Conservation (phyloP, 2,329 filamentous ascomycete genomes). For the Trichophyton schoenleinii region DNA sequence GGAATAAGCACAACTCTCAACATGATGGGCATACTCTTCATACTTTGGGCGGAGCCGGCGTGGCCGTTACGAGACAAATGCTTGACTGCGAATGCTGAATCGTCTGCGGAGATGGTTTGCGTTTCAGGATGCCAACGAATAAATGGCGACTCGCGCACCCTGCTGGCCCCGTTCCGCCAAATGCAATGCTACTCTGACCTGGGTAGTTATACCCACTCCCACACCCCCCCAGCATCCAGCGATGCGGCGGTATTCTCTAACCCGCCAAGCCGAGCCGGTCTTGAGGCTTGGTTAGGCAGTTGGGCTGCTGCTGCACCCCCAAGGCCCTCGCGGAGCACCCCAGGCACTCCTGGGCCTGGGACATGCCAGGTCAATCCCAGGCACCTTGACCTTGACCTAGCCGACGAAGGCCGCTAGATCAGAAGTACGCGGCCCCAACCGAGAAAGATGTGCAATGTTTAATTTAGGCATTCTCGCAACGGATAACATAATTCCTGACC, state of each 20-base stretch:
- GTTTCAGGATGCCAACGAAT: neutral
- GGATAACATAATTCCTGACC: conserved; percentile 2
- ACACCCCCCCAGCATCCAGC: neutral
- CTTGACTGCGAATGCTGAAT: neutral
- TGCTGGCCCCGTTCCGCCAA: neutral
- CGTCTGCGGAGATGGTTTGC: neutral
- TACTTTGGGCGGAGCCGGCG: neutral
- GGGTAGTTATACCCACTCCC: neutral
- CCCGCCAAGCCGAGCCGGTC: neutral
- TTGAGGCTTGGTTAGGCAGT: neutral
- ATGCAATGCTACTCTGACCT: neutral
- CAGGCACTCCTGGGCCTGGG: neutral
- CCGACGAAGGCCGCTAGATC: conserved; percentile 1
- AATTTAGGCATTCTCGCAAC: neutral
- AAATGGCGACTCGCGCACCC: neutral
- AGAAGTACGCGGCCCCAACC: conserved; percentile 1
- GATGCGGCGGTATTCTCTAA: neutral
- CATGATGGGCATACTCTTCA: neutral
- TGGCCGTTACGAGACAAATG: neutral
- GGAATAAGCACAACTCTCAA: neutral
- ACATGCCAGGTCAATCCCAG: neutral
- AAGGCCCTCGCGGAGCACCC: neutral
- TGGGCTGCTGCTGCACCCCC: conserved; percentile 1
- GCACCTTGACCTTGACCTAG: neutral
- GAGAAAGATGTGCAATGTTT: neutral